A percentile compares a stretch with the other conserved stretches of the same genome.
Conservation (phyloP, 1,139 yeast species). For the Blastobotrys persicus region DNA sequence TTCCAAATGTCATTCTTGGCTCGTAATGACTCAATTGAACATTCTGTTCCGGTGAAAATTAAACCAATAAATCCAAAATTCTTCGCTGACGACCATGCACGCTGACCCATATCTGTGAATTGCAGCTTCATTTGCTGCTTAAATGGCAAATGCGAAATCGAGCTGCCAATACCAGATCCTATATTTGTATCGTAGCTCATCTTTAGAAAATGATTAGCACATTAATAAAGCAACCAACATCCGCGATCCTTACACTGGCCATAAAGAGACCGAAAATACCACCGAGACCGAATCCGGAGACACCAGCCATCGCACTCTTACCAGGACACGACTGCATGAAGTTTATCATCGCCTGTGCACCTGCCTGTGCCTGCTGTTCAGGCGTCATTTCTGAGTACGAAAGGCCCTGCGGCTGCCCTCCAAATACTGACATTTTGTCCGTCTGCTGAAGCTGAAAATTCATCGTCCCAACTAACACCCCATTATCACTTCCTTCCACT, state of each 20-base stretch:
- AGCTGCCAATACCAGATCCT: conserved; percentile 47
- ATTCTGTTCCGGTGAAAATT: conserved; percentile 92
- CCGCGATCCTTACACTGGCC: conserved; percentile 66
- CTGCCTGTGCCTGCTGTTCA: conserved; percentile 90
- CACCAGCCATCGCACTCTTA: conserved; percentile 87
- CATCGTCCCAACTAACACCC: too few species aligned
- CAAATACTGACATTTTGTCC: conserved; percentile 3
- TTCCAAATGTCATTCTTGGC: conserved; percentile 93
- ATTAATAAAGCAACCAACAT: neutral
- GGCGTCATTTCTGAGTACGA: conserved; percentile 68
- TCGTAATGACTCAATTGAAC: conserved; percentile 75
- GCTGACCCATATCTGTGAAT: conserved; percentile 85
- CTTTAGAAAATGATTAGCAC: conserved; percentile 16
- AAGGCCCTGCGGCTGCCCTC: conserved; percentile 11
- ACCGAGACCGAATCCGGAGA: conserved; percentile 90
- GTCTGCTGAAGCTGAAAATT: neutral
- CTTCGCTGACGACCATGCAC: conserved; percentile 85
- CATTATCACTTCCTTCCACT: too few species aligned
- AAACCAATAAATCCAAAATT: conserved; percentile 94
- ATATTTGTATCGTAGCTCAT: conserved; percentile 80
- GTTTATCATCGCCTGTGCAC: conserved; percentile 79
- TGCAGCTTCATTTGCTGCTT: conserved; percentile 91
- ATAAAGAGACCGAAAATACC: conserved; percentile 95
- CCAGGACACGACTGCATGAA: conserved; percentile 96
- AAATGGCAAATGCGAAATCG: conserved; percentile 79